A percentile compares a stretch with the other conserved stretches of the same genome.
phyloP scores from a whole-genome alignment of 2,329 filamentous ascomycete genomes.

The Chaetothyriales sp. region DNA sequence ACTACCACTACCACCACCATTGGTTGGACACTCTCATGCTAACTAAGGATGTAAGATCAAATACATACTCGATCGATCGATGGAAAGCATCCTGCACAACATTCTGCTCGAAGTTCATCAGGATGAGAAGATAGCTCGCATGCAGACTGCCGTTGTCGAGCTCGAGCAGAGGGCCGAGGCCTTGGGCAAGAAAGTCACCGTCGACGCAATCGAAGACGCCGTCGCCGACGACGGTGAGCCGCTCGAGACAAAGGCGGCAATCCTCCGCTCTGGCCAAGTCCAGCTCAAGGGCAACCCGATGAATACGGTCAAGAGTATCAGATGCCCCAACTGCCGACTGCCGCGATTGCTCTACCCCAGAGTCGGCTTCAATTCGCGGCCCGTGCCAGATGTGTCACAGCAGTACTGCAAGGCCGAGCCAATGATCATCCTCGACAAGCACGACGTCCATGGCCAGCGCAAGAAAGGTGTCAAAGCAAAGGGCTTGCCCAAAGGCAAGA shows the following conservation, averaged over 20 bases:
- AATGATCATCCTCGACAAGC: conserved; percentile 42
- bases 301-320: conserved; percentile 44
- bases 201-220: conserved; percentile 24
- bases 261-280: conserved; percentile 40
- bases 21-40: background rate
- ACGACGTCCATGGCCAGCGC: conserved; percentile 45
- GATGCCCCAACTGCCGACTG: conserved; percentile 47
- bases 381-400: conserved; percentile 34
- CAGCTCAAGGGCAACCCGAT: conserved; percentile 42
- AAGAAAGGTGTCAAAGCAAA: conserved; percentile 20
- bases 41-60: conserved; percentile 10
- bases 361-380: conserved; percentile 36
- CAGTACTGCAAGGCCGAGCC: conserved; percentile 47
- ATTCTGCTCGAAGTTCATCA: conserved; percentile 46
- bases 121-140: conserved; percentile 46
- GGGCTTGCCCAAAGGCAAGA: conserved; percentile 26
- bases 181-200: conserved; percentile 11
- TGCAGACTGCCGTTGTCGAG: conserved; percentile 37
- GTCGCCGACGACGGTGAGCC: conserved; percentile 19
- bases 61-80: conserved; percentile 42
- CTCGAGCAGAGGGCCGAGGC: conserved; percentile 31
- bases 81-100: conserved; percentile 48
- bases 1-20: too few relatives aligned
- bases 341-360: conserved; percentile 46
- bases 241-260: conserved; percentile 38